These are phyloP conservation scores for Pichia pseudocactophila DNA, from an alignment of 805 yeast species.

Conservation along the genomic window DNA sequence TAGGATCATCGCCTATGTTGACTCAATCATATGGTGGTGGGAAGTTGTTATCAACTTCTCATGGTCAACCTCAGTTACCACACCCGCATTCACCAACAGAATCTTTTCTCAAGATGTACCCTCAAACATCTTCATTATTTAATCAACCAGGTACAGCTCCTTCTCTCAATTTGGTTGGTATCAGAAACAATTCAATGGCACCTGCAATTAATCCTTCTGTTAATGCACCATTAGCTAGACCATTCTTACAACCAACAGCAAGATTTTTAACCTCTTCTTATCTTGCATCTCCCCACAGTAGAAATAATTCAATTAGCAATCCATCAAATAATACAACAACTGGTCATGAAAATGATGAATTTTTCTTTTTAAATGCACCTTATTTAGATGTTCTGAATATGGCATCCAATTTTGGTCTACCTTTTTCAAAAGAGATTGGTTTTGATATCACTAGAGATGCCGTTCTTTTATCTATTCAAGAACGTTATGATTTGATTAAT, in stretches of 20 bases:
- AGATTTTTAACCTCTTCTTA: background rate
- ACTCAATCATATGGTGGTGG: too few species aligned
- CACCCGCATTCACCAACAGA: too few species aligned
- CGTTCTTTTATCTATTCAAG: slow-evolving; percentile 3
- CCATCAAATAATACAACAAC: background rate
- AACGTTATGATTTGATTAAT: slow-evolving; percentile 15
- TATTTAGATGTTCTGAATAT: slow-evolving; percentile 16
- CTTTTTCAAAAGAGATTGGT: slow-evolving; percentile 22
- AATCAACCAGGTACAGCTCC: too few species aligned
- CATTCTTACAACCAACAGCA: slow-evolving; percentile 2
- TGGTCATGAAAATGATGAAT: slow-evolving; percentile 10
- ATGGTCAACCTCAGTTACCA: too few species aligned
- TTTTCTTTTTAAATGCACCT: slow-evolving; percentile 10
- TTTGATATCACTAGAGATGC: slow-evolving; percentile 12
- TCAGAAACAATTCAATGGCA: background rate
- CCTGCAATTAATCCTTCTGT: background rate
- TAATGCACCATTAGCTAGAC: slow-evolving; percentile 8
- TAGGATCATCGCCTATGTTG: too few species aligned
- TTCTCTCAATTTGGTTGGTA: too few species aligned
- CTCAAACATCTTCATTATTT: background rate
- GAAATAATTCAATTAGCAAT: background rate
- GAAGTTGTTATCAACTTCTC: too few species aligned
- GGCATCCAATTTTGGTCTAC: slow-evolving; percentile 16
- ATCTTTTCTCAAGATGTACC: background rate
- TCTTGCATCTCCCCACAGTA: background rate